Conservation (phyloP, 441 rosid genomes). For the Euphorbia celastroides region DNA sequence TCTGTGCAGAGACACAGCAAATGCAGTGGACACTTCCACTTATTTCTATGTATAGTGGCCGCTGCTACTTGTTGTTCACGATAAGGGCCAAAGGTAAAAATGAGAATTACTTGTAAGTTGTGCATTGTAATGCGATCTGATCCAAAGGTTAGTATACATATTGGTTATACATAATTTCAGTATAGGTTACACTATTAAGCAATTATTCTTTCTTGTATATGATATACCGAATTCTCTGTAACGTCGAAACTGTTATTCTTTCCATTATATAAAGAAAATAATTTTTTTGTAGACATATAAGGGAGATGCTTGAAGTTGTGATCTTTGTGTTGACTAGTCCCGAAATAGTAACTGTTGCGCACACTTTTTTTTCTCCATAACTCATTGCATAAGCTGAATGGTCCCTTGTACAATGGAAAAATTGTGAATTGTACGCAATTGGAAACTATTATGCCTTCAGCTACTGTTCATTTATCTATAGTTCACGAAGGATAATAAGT, state of each 20-base stretch:
- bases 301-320: too few species aligned
- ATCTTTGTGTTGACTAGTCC: too few species aligned
- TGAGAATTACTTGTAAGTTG: background rate
- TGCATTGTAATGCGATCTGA: background rate
- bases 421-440: too few species aligned
- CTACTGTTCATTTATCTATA: too few species aligned
- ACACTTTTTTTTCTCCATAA: too few species aligned
- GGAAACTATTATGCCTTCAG: too few species aligned
- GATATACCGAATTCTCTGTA: background rate
- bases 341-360: too few species aligned
- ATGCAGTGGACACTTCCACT: constrained; percentile 53
- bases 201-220: background rate
- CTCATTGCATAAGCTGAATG: too few species aligned
- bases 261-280: background rate
- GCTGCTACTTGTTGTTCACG: background rate
- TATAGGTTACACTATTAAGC: constrained; percentile 1
- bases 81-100: background rate
- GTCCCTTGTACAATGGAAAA: too few species aligned
- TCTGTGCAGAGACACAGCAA: constrained; percentile 77
- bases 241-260: background rate
- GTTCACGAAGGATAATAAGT: too few species aligned
- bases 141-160: background rate
- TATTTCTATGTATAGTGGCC: constrained; percentile 57
- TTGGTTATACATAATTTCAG: background rate
- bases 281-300: too few species aligned